A percentile compares a stretch with the other conserved stretches of the same genome.
Conservation (phyloP, 2,329 filamentous ascomycete species). For the Botryotinia convoluta region DNA sequence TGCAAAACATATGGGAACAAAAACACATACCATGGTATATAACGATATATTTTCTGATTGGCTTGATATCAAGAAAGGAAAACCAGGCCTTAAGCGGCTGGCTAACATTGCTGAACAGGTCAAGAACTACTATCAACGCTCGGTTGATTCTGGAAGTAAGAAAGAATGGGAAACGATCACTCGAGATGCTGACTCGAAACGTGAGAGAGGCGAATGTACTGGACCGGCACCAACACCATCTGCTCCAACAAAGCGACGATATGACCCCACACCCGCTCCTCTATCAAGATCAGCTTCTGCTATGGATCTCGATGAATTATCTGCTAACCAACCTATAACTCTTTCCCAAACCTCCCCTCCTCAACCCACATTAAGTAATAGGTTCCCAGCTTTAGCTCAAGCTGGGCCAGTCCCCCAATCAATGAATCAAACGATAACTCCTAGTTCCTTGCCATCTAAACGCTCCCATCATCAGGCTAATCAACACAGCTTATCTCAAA, state of each 20-base stretch:
- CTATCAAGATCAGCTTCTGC: conserved; percentile 49
- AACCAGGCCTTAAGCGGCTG: conserved; percentile 35
- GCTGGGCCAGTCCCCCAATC: conserved; percentile 36
- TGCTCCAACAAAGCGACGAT: conserved; percentile 50
- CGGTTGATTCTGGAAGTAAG: conserved; percentile 56
- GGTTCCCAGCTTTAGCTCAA: conserved; percentile 38
- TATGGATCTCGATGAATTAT: conserved; percentile 45
- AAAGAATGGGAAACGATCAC: conserved; percentile 60
- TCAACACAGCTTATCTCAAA: conserved; percentile 29
- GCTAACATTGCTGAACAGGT: conserved; percentile 49
- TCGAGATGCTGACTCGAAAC: conserved; percentile 57
- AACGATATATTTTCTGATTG: conserved; percentile 35
- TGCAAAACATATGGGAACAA: conserved; percentile 75
- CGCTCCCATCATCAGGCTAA: conserved; percentile 32
- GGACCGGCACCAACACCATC: conserved; percentile 59
- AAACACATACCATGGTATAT: conserved; percentile 80
- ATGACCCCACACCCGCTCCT: conserved; percentile 46
- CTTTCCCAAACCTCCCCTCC: conserved; percentile 34
- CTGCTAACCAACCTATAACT: conserved; percentile 26
- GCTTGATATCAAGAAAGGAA: conserved; percentile 32
- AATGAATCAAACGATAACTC: conserved; percentile 29
- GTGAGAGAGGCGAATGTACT: conserved; percentile 54
- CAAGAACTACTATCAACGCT: conserved; percentile 65
- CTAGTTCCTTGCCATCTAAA: conserved; percentile 32
- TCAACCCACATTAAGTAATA: conserved; percentile 30